Evolutionary conservation across 2,329 filamentous ascomycete species (phyloP), one percentile per base, ranked within the genome.

Genomic region (Onygenales sp.): DNA sequence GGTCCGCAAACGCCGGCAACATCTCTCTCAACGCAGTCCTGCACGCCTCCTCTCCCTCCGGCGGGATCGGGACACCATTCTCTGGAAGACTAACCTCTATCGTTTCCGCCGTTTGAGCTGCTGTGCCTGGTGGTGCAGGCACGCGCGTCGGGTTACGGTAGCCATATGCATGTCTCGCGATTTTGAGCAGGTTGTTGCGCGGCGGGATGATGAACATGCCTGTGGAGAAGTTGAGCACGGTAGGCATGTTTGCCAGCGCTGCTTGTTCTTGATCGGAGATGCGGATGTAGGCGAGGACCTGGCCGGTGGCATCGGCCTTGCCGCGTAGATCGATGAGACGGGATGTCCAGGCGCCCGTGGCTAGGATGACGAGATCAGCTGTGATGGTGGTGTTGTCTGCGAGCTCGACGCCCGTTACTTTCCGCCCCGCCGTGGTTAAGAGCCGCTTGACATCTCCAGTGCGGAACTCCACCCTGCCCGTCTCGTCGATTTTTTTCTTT

Each of bases 331-430:
- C 87, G 53, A 96, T 72, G 21, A 96, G 77, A 1, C 80, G 78
- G 2, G 84, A 81, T 2, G 87, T 88, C 91, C 92, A 97, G 4
- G 92, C 90, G 13, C 92, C 92, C 0, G 90, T 84, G 0, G 92
- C 90, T 2, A 95, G 77, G 52, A 96, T 76, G 36, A 87, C 84
- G 6, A 95, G 76, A 54, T 88, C 86, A 2, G 86, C 87, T 3
- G 70, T 71, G 6, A 88, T 58, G 8, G 65, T 71, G 6, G 67
- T 67, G 1, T 76, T 77, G 56, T 79, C 70, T 2, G 63, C 61
- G 9, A 87, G 72, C 34, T 64, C 62, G 13, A 84, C 75, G 14
- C 83, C 83, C 2, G 62, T 67, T 51, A 67, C 61, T 59, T 63
- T 60, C 42, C 42, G 27, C 39, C 32, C 17, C 13, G 33, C 17